Base-by-base conservation (phyloP, 208 protist species). In the Naegleria fowleri region DNA sequence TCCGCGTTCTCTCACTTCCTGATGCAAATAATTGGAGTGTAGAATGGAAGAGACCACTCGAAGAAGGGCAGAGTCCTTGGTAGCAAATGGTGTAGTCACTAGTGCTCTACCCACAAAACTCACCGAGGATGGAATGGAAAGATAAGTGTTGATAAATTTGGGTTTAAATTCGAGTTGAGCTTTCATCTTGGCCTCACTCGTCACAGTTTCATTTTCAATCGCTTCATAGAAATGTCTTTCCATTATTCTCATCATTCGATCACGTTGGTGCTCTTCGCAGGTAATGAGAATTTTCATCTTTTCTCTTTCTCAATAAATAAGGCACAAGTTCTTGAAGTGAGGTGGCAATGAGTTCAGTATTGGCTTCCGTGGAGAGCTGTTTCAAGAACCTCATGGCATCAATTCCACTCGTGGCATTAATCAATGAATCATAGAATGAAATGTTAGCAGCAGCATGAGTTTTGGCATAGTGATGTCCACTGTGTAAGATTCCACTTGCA, bases 1-100 rank as follows among this genome's bases (percentile, higher is more conserved):
- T 19, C 90, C 90, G 22, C 79, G 55, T 79, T 91, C 90, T 13
- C 90, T 40, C 7, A 91, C 39, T 51, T 89, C 84, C 79, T 76
- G n/a, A 84, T 91, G 90, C 15, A 91, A 79, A 51, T 91, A 91
- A n/a, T 19, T 36, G 9, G 33, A 55, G 55, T 36, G 38, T 0
- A 79, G 38, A 13, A 79, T 9, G 5, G 59, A 13, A 19, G 52
- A 43, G 5, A 48, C 29, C 16, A 90, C 33, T 38, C 38, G 38
- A 19, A 90, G 48, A 2, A 52, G 5, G 2, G 39, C 5, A 0
- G n/a, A 90, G 83, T 79, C 87, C 33, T 41, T 41, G 13, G 9
- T 15, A n/a, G 29, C 33, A 67, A 51, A 79, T 33, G 36, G 38
- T 67, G 22, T 38, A 22, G 87, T 51, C 6, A 83, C 5, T 36